Evolutionary conservation across 768 basidiomycete species (phyloP).

Genomic region (Terana coerulea): DNA sequence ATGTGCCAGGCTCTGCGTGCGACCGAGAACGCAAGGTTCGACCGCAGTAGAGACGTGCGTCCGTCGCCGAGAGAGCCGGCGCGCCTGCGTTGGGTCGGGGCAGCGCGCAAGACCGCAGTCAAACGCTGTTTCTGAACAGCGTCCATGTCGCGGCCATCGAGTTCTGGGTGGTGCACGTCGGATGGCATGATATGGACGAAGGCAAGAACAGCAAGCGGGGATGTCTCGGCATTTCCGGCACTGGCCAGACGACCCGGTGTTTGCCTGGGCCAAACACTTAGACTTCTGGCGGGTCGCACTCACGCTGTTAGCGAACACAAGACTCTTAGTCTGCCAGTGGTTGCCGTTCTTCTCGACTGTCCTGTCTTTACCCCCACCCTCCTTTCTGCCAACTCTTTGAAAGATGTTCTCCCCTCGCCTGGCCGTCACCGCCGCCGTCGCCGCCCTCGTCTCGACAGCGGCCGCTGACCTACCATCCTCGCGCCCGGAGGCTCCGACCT

Average conservation of each 20-base stretch:
- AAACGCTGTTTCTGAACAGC: background rate
- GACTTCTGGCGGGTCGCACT: background rate
- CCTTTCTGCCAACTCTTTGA: conserved; percentile 6
- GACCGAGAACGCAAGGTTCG: no score
- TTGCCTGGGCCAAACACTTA: conserved; percentile 2
- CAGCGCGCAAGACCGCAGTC: no score
- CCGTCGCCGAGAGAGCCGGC: background rate
- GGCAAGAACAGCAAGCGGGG: background rate
- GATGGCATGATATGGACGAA: background rate
- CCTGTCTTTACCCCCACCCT: conserved; percentile 1
- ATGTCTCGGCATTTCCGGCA: background rate
- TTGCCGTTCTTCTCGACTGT: background rate
- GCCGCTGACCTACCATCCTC: conserved; percentile 43
- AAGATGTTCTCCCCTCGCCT: conserved; percentile 32
- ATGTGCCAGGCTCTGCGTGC: no score
- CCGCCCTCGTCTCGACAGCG: conserved; percentile 36
- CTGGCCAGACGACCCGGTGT: conserved; percentile 1
- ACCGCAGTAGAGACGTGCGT: no score
- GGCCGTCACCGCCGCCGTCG: conserved; percentile 31
- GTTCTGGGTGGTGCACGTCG: background rate
- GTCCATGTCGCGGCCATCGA: conserved; percentile 1
- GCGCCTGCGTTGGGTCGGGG: no score
- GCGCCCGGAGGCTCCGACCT: conserved; percentile 37
- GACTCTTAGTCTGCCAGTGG: background rate
- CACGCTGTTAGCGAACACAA: background rate